phyloP scores from a whole-genome alignment of 306 rosid genomes.

The Cicer pinnatifidum region DNA sequence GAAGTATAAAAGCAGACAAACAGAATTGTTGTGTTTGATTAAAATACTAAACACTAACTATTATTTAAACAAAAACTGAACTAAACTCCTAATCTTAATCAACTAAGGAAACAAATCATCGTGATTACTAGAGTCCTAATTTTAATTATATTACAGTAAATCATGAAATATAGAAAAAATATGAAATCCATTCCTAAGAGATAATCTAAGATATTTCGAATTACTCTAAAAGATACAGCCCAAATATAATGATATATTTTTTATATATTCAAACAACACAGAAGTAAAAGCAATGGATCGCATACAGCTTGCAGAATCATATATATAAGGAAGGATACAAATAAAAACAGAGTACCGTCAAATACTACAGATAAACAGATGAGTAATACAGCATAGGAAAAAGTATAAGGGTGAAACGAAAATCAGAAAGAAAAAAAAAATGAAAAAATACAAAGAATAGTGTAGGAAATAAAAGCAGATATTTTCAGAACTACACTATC shows the following conservation, averaged over 20 bases:
- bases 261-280: background rate
- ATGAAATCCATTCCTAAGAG: background rate
- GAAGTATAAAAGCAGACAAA: background rate
- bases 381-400: background rate
- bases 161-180: background rate
- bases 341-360: background rate
- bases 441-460: constrained; percentile 11
- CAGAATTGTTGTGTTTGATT: background rate
- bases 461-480: constrained; percentile 6
- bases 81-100: constrained; percentile 7
- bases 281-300: background rate
- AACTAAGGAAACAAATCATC: background rate
- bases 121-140: background rate
- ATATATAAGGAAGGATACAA: background rate
- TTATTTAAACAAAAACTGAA: background rate
- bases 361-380: background rate
- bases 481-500: background rate
- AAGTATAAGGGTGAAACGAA: background rate
- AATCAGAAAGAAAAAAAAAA: constrained; percentile 16
- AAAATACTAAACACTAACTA: background rate
- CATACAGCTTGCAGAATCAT: background rate
- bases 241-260: background rate
- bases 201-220: background rate
- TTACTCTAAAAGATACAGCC: background rate
- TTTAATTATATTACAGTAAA: background rate